Percentiles rank a stretch among this genome's conserved stretches.
Evolutionary conservation across 371 early-diverging fungal genomes (phyloP).

Genomic region (Mucor sp.): DNA sequence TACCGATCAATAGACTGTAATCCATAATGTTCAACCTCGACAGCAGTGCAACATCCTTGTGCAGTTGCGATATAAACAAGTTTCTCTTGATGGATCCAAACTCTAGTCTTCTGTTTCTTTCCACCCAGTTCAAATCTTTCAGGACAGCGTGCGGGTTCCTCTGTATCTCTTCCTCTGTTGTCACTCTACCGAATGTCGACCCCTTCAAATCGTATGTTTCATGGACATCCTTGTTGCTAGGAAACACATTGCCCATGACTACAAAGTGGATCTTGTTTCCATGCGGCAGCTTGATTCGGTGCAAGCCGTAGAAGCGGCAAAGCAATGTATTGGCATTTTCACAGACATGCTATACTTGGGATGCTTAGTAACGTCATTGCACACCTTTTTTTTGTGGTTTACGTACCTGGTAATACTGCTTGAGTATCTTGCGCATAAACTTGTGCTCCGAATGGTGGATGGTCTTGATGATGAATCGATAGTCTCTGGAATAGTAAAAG

Average conservation of each 20-base stretch:
- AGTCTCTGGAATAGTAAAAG: slow-evolving; percentile 96
- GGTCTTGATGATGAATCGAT: slow-evolving; percentile 98
- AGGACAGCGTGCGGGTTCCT: slow-evolving; percentile 80
- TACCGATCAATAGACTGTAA: slow-evolving; percentile 91
- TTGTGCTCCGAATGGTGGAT: slow-evolving; percentile 92
- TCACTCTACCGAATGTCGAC: slow-evolving; percentile 32
- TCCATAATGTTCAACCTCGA: slow-evolving; percentile 91
- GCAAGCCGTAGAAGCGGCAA: slow-evolving; percentile 93
- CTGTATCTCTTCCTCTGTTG: slow-evolving; percentile 68
- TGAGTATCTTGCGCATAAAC: slow-evolving; percentile 83
- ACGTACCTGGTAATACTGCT: slow-evolving; percentile 76
- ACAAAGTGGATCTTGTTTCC: slow-evolving; percentile 95
- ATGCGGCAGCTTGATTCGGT: slow-evolving; percentile 93
- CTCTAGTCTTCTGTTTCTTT: slow-evolving; percentile 64
- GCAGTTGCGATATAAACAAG: slow-evolving; percentile 78
- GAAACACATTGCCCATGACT: slow-evolving; percentile 98
- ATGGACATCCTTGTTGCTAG: slow-evolving; percentile 93
- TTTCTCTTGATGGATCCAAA: slow-evolving; percentile 80
- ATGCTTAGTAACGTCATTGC: not conserved
- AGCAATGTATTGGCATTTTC: slow-evolving; percentile 91
- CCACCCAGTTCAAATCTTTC: slow-evolving; percentile 95
- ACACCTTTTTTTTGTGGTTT: not conserved
- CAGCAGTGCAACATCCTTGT: slow-evolving; percentile 82
- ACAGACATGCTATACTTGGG: slow-evolving; percentile 74
- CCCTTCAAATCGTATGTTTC: slow-evolving; percentile 92